Base-by-base conservation (phyloP, 2,329 filamentous ascomycete species). In the Peltaster fructicola region DNA sequence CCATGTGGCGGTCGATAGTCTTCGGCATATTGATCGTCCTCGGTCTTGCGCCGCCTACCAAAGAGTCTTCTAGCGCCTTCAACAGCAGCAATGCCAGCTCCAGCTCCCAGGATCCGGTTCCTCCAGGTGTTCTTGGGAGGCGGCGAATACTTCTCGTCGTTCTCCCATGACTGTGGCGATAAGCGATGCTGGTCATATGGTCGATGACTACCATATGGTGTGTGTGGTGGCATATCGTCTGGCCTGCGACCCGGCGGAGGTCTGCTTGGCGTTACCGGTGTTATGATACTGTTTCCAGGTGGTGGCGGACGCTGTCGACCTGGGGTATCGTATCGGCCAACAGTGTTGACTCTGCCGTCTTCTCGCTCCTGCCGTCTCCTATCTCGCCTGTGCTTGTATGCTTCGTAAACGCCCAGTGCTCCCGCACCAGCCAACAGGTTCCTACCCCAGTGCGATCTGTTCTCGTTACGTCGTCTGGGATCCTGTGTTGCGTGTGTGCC, bases 361-460 rank as follows among this genome's bases (percentile, higher is more conserved):
- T 30, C 21, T 8, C 20, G 20, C 12, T 30, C 23, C 5, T 27
- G 26, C n/a, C 26, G 24, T 51, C 49, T 31, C 44, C 50, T 33
- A 8, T 36, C 27, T 20, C 50, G 45, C 30, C 54, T 48, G 10
- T 50, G 46, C 29, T 73, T 44, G 9, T 61, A 61, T 31, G 64
- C 65, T 25, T 73, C 40, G 13, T 65, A 69, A 16, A 61, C 65
- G 6, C 65, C 68, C 12, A 65, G 56, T 24, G 61, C 62, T 12
- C 67, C 63, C 5, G 62, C 66, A 17, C 56, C 59, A 15, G 61
- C 60, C 27, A 67, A 44, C 8, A 55, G 52, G 16, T 58, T 61
- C 24, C 61, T 45, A 14, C 50, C 51, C 37, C 55, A 55, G 28
- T 43, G 39, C 7, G 27, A 30, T 23, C 32, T 36, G 24, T 28